Evolutionary conservation across 1,139 yeast species (phyloP).

Genomic region (Magnusiomyces clavatus): DNA sequence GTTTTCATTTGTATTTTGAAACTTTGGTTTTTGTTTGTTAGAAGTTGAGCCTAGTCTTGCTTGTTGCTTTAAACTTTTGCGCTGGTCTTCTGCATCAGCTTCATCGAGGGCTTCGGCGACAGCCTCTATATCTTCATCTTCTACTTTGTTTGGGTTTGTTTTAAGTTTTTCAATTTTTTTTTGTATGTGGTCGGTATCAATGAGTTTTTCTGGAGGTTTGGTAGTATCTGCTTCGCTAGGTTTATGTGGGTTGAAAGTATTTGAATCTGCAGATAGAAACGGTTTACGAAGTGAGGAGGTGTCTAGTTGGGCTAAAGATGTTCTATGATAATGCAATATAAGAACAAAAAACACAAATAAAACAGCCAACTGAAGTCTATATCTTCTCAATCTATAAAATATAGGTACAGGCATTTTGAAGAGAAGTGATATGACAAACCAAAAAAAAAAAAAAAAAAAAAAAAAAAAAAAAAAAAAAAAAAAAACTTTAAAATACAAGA

Average conservation of each 20-base stretch:
- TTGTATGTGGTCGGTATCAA: neutral
- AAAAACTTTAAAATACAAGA: too few relatives aligned
- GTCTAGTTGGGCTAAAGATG: slow-evolving; percentile 1
- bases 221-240: slow-evolving; percentile 1
- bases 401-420: slow-evolving; percentile 12
- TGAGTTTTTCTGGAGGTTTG: slow-evolving; percentile 6
- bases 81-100: neutral
- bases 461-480: neutral
- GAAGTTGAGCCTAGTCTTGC: too few relatives aligned
- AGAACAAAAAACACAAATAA: slow-evolving; percentile 8
- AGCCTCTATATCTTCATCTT: neutral
- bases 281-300: neutral
- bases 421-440: too few relatives aligned
- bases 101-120: neutral
- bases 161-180: too few relatives aligned
- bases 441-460: neutral
- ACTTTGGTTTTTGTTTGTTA: too few relatives aligned
- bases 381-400: slow-evolving; percentile 11
- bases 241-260: too few relatives aligned
- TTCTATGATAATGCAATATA: slow-evolving; percentile 8
- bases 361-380: slow-evolving; percentile 11
- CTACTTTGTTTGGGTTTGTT: neutral
- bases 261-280: neutral
- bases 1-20: too few relatives aligned
- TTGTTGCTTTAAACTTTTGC: too few relatives aligned